A percentile compares a stretch with the other conserved stretches of the same genome.
These are phyloP conservation scores for Whalleya microplaca DNA, from an alignment of 2,329 filamentous ascomycete species.

Conservation along the genomic window DNA sequence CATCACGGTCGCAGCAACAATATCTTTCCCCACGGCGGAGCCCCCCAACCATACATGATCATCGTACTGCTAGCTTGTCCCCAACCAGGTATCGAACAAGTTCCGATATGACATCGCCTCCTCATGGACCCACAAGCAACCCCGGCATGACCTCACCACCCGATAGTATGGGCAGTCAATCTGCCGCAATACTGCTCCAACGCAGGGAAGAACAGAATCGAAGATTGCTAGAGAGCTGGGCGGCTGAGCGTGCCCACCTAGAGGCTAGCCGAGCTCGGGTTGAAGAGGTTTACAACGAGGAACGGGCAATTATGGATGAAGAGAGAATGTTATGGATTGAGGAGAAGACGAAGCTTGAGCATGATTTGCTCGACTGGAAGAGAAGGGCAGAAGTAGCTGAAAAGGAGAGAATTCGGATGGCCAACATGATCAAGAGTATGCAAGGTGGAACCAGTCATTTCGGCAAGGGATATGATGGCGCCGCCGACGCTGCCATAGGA, in stretches of 20 bases:
- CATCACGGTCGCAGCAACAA: conserved; percentile 26
- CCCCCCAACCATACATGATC: conserved; percentile 25
- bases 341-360: conserved; percentile 47
- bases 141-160: conserved; percentile 23
- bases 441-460: background rate
- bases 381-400: conserved; percentile 37
- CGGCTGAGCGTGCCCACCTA: conserved; percentile 56
- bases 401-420: conserved; percentile 22
- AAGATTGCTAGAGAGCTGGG: conserved; percentile 51
- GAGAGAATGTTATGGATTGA: conserved; percentile 51
- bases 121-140: conserved; percentile 17
- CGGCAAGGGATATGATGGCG: conserved; percentile 15
- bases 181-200: conserved; percentile 28
- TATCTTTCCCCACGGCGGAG: conserved; percentile 32
- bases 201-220: conserved; percentile 35
- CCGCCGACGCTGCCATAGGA: conserved; percentile 8
- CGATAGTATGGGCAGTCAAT: conserved; percentile 26
- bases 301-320: conserved; percentile 57
- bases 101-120: conserved; percentile 30
- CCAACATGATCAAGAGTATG: conserved; percentile 10
- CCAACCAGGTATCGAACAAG: conserved; percentile 29
- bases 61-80: conserved; percentile 39
- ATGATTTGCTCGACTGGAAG: conserved; percentile 47
- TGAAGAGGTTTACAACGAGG: conserved; percentile 60
- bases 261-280: conserved; percentile 57